These are phyloP conservation scores for Diaporthe velutina DNA, from an alignment of 2,329 filamentous ascomycete genomes.

Conservation along the genomic window DNA sequence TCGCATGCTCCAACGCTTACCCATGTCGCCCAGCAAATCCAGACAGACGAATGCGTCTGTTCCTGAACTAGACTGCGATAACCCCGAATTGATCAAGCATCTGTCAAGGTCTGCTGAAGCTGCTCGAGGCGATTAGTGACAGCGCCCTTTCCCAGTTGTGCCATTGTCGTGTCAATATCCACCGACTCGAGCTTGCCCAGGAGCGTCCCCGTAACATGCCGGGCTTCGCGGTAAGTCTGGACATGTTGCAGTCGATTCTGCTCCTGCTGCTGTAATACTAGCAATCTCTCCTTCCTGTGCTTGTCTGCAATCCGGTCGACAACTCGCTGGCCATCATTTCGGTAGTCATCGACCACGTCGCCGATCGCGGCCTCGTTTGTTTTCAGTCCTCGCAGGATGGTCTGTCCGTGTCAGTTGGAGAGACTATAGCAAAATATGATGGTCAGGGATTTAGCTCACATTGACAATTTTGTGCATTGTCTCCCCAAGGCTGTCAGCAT, in stretches of 20 bases:
- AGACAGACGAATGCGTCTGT: background rate
- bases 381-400: slow-evolving; percentile 31
- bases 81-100: background rate
- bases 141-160: background rate
- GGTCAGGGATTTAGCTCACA: slow-evolving; percentile 2
- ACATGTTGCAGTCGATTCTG: slow-evolving; percentile 10
- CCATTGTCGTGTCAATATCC: background rate
- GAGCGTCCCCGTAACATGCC: background rate
- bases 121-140: background rate
- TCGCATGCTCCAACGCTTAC: too few relatives aligned
- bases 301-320: slow-evolving; percentile 7
- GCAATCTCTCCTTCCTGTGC: slow-evolving; percentile 20
- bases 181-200: slow-evolving; percentile 8
- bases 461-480: slow-evolving; percentile 38
- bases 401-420: slow-evolving; percentile 28
- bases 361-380: slow-evolving; percentile 25
- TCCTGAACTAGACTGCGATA: background rate
- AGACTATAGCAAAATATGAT: too few relatives aligned
- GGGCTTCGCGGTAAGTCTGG: slow-evolving; percentile 2
- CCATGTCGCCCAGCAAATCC: background rate
- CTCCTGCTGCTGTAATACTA: slow-evolving; percentile 24
- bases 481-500: slow-evolving; percentile 17
- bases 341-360: slow-evolving; percentile 32
- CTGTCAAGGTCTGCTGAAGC: background rate
- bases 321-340: slow-evolving; percentile 17